Conservation (phyloP, 129 eudicot genomes). For the Chrysanthemum lavandulifolium region DNA sequence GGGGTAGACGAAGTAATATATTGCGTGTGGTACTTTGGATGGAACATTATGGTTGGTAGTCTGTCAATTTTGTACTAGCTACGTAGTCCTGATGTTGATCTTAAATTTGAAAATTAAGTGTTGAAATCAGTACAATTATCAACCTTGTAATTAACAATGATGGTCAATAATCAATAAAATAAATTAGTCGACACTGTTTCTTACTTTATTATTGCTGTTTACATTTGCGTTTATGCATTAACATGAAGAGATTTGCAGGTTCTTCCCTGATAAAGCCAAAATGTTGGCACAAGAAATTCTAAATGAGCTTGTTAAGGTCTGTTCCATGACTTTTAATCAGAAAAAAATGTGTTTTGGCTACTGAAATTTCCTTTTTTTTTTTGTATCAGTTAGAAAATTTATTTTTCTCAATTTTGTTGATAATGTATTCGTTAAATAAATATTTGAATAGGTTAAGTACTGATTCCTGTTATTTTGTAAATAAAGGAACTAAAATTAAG, state of each 20-base stretch:
- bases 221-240: slow-evolving; percentile 2
- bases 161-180: not conserved
- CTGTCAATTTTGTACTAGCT: not conserved
- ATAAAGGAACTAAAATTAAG: slow-evolving; percentile 70
- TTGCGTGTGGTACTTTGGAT: not conserved
- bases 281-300: slow-evolving; percentile 62
- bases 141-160: not conserved
- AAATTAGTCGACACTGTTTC: not conserved
- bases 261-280: slow-evolving; percentile 84
- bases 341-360: not conserved
- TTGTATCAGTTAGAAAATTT: not conserved
- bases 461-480: slow-evolving; percentile 18
- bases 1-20: slow-evolving; percentile 1
- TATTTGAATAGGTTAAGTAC: slow-evolving; percentile 7
- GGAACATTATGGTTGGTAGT: not conserved
- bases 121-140: not conserved
- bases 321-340: slow-evolving; percentile 6
- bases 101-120: not conserved
- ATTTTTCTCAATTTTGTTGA: not conserved
- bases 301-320: slow-evolving; percentile 70
- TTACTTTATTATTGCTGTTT: not conserved
- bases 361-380: not conserved
- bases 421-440: not conserved
- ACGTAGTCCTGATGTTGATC: slow-evolving; percentile 5
- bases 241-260: slow-evolving; percentile 48